Conservation (phyloP, 305 asterid genomes). For the Rubia peregrina region DNA sequence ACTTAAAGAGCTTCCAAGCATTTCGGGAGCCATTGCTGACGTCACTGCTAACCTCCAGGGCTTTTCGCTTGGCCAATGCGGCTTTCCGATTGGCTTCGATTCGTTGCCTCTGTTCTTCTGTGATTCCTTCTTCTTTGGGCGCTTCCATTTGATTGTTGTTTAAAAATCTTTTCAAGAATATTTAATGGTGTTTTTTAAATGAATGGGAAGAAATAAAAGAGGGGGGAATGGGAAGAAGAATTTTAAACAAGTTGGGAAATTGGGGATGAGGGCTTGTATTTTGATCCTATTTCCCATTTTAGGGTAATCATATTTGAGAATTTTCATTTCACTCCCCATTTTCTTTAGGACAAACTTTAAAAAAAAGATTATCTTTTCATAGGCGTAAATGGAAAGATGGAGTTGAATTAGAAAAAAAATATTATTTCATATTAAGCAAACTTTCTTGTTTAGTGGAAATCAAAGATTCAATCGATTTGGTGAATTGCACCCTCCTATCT, state of each 20-base stretch:
- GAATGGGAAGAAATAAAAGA: neutral
- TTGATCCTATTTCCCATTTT: neutral
- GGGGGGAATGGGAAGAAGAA: conserved; percentile 3
- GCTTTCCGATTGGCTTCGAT: conserved; percentile 76
- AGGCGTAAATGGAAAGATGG: too few relatives aligned
- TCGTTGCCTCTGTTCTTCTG: conserved; percentile 70
- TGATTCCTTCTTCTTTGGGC: conserved; percentile 33
- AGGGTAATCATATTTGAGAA: neutral
- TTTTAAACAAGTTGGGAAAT: neutral
- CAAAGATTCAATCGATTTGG: neutral
- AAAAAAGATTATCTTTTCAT: too few relatives aligned
- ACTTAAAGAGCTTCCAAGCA: conserved; percentile 51
- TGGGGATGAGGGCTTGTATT: neutral
- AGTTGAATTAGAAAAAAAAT: too few relatives aligned
- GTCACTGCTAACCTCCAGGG: conserved; percentile 23
- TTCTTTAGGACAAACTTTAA: neutral
- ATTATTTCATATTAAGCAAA: too few relatives aligned
- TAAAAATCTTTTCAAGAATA: neutral
- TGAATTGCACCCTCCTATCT: too few relatives aligned
- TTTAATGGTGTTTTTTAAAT: conserved; percentile 3
- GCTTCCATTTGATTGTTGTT: conserved; percentile 15
- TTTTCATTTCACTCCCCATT: neutral
- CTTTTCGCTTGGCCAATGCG: conserved; percentile 85
- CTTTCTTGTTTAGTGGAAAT: neutral
- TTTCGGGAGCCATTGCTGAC: conserved; percentile 7